A percentile compares a stretch with the other conserved stretches of the same genome.
Evolutionary conservation across 1,284 basidiomycete genomes (phyloP).

Genomic region (Ceratobasidium sp.): DNA sequence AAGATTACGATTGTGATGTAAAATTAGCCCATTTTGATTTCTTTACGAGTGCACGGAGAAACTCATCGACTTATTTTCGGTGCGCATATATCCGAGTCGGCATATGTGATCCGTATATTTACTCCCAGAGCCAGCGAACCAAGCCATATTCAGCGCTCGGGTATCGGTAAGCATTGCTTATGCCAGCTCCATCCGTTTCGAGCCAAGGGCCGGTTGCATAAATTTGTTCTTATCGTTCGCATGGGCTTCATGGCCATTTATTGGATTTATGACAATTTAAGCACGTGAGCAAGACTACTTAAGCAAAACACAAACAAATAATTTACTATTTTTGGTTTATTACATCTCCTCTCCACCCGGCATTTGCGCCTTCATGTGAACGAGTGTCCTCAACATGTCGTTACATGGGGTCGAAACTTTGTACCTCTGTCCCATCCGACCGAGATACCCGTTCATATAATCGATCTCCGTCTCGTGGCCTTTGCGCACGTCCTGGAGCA

Average conservation of each 20-base stretch:
- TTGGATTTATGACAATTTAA: background rate
- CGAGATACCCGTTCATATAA: slow-evolving; percentile 87
- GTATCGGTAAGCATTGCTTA: too few relatives aligned
- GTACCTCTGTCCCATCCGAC: slow-evolving; percentile 67
- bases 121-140: too few relatives aligned
- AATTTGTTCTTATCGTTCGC: too few relatives aligned
- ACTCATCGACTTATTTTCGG: too few relatives aligned
- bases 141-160: too few relatives aligned
- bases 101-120: too few relatives aligned
- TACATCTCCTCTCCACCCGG: slow-evolving; percentile 25
- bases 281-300: background rate
- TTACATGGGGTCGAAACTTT: slow-evolving; percentile 70
- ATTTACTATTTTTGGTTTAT: slow-evolving; percentile 1
- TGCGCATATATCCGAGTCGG: too few relatives aligned
- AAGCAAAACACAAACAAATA: background rate
- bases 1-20: too few relatives aligned
- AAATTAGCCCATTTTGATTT: too few relatives aligned
- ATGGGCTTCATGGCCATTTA: background rate
- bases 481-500: slow-evolving; percentile 71
- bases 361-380: slow-evolving; percentile 33
- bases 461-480: slow-evolving; percentile 76
- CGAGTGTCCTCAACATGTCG: slow-evolving; percentile 45
- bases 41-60: too few relatives aligned
- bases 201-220: too few relatives aligned
- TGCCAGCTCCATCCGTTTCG: too few relatives aligned